phyloP scores from a whole-genome alignment of 139 green algal genomes.

The Auxenochlorella pyrenoidosa region DNA sequence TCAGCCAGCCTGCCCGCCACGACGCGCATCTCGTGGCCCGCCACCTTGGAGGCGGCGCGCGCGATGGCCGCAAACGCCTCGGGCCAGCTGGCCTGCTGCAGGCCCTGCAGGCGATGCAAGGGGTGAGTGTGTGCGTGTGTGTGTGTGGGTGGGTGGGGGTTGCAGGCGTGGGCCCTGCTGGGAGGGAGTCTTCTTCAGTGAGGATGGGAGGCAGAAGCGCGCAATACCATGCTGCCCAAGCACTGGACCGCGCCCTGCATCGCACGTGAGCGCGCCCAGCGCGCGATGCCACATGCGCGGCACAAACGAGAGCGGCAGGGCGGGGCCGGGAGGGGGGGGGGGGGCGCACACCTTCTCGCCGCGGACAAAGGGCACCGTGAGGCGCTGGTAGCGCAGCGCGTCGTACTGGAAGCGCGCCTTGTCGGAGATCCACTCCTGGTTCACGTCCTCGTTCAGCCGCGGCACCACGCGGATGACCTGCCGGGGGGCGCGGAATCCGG shows the following conservation, averaged over 20 bases:
- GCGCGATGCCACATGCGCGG: too few relatives aligned
- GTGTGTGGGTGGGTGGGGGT: neutral
- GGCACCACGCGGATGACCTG: constrained; percentile 94
- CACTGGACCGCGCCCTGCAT: too few relatives aligned
- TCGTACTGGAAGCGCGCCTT: constrained; percentile 98
- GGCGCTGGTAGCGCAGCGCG: constrained; percentile 92
- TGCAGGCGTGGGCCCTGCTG: too few relatives aligned
- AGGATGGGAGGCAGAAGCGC: too few relatives aligned
- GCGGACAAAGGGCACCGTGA: constrained; percentile 89
- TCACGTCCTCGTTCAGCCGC: constrained; percentile 95
- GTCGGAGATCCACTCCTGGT: constrained; percentile 99
- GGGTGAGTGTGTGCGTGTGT: neutral
- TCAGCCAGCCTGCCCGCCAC: constrained; percentile 94
- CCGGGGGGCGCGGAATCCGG: too few relatives aligned
- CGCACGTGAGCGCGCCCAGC: too few relatives aligned
- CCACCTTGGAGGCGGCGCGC: constrained; percentile 52
- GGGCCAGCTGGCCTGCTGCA: constrained; percentile 77
- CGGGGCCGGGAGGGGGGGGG: too few relatives aligned
- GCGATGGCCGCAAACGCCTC: constrained; percentile 76
- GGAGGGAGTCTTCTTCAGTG: too few relatives aligned
- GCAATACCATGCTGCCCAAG: too few relatives aligned
- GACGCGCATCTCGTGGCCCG: constrained; percentile 81
- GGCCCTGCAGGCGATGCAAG: constrained; percentile 27
- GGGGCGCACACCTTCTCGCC: constrained; percentile 6
- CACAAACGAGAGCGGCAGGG: neutral